Base-by-base conservation (phyloP, 2,329 filamentous ascomycete genomes). In the Penicillium sp. region DNA sequence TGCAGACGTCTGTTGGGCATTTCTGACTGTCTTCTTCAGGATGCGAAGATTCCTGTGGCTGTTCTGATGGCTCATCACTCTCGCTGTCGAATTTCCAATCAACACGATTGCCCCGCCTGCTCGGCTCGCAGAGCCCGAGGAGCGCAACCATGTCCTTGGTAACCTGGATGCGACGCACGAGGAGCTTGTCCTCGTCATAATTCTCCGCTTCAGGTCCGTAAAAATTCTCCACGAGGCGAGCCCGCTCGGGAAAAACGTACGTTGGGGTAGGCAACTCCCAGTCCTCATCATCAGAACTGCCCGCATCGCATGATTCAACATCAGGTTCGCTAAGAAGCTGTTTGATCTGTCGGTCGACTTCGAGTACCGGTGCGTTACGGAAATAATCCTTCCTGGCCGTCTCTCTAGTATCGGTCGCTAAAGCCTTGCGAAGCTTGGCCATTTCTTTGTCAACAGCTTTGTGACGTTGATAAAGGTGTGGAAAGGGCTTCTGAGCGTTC, bases 201-300 rank as follows among this genome's bases (percentile, higher is more conserved):
- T 62, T 63, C 64, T 74, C 71, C 33, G 58, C 66, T 6, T 73
- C 53, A 28, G 67, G 60, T 2, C 68, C 58, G 37, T 74, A 72
- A 60, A 72, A 74, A 70, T 71, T 33, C n/a, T 74, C 65, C 42
- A 71, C 56, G 10, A 73, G 68, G 38, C 63, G 63, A 10, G 61
- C 68, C 50, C 65, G 61, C 59, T 73, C 54, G 51, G 62, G 33
- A 65, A 74, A 74, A 8, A 71, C 15, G 13, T 74, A 72, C 2
- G 66, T 40, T 0, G 59, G 69, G 37, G 44, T 71, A 54, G 65
- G 68, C 8, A 70, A 35, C 33, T 93, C 88, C 90, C 91, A 96
- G 77, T 91, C 94, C 17, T 83, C 80, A 69, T 93, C 88, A 65
- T 90, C 86, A 66, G 6, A 28, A 26, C 80, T 83, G 58, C 93